phyloP scores from a whole-genome alignment of 2,329 filamentous ascomycete species.

The Penicillium occitanis region DNA sequence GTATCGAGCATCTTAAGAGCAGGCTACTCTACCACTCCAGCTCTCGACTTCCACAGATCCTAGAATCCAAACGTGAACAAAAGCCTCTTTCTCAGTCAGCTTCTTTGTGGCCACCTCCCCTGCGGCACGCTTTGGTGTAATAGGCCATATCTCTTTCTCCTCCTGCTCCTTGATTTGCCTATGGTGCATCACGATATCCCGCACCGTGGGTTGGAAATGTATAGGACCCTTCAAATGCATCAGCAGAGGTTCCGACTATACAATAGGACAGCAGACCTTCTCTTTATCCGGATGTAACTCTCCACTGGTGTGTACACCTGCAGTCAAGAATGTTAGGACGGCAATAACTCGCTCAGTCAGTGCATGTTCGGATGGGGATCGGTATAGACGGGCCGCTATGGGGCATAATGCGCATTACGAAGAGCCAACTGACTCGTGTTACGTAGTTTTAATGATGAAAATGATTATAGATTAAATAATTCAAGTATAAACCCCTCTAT shows the following conservation, averaged over 20 bases:
- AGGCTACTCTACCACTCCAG: not conserved
- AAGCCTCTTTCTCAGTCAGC: not conserved
- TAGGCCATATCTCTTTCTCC: not conserved
- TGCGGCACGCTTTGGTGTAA: not conserved
- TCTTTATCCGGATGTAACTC: too few relatives aligned
- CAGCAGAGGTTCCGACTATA: too few relatives aligned
- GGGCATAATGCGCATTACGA: not conserved
- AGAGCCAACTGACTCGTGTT: not conserved
- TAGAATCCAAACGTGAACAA: not conserved
- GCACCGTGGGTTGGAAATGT: not conserved
- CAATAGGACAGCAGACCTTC: too few relatives aligned
- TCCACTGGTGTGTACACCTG: too few relatives aligned
- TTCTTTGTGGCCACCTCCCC: not conserved
- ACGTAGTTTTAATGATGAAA: not conserved
- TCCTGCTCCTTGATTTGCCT: too few relatives aligned
- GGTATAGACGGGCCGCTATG: not conserved
- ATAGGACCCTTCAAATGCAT: not conserved
- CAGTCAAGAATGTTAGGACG: not conserved
- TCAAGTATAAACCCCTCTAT: not conserved
- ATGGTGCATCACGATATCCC: too few relatives aligned
- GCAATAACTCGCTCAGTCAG: not conserved
- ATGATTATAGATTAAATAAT: not conserved
- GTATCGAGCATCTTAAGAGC: too few relatives aligned
- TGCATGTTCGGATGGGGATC: not conserved
- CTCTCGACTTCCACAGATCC: not conserved